Evolutionary conservation across 2,329 filamentous ascomycete genomes (phyloP).

Genomic region (Seiridium cupressi): DNA sequence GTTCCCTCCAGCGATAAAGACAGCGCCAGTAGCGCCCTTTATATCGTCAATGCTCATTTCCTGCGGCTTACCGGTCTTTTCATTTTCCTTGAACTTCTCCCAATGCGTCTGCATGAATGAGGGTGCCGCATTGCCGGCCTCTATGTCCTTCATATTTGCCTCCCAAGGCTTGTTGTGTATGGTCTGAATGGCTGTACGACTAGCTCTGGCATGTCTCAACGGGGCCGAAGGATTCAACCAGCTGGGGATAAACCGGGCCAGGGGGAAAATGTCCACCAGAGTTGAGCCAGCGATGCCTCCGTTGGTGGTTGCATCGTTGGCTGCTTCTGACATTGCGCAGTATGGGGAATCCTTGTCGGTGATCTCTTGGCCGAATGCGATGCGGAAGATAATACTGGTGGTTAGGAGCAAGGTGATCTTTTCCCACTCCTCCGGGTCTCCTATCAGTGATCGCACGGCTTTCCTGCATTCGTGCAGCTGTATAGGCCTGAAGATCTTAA

Average conservation of each 20-base stretch:
- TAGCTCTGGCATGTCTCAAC: constrained; percentile 20
- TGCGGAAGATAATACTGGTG: constrained; percentile 24
- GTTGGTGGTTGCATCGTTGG: constrained; percentile 12
- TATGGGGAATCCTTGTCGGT: constrained; percentile 20
- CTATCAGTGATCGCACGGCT: constrained; percentile 22
- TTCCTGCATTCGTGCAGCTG: constrained; percentile 29
- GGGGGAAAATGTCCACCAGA: constrained; percentile 47
- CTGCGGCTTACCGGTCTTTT: constrained; percentile 21
- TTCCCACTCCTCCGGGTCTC: constrained; percentile 18
- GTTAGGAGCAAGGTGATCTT: constrained; percentile 20
- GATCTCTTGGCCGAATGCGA: constrained; percentile 22
- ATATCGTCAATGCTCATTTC: constrained; percentile 41
- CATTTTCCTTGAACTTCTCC: constrained; percentile 24
- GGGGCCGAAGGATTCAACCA: constrained; percentile 23
- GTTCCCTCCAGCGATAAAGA: constrained; percentile 46
- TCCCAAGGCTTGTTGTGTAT: constrained; percentile 43
- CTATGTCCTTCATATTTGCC: constrained; percentile 25
- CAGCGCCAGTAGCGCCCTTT: constrained; percentile 46
- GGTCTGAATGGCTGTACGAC: constrained; percentile 16
- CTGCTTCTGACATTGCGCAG: constrained; percentile 14
- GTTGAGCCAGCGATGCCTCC: constrained; percentile 29
- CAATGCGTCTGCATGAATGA: constrained; percentile 30
- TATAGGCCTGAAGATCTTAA: constrained; percentile 29
- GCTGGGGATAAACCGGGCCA: constrained; percentile 38
- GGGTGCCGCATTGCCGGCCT: constrained; percentile 26